Percentiles rank a stretch among this genome's conserved stretches.
Conservation (phyloP, 208 protist species). For the Wallacemonas sp. region DNA sequence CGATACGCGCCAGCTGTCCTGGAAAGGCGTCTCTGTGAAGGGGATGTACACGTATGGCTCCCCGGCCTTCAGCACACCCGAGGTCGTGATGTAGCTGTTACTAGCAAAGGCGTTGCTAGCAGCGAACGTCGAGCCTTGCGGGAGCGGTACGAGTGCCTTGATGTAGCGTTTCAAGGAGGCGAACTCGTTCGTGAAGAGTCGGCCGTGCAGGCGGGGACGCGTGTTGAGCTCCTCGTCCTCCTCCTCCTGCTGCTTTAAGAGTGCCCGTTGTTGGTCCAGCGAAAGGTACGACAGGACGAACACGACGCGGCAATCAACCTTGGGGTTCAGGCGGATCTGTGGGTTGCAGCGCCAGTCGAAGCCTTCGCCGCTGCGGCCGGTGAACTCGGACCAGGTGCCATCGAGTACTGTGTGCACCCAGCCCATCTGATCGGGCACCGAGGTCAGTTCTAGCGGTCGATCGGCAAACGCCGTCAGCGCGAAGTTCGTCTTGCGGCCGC, state of each 20-base stretch:
- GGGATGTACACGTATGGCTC: conserved; percentile 84
- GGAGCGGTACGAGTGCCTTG: conserved; percentile 82
- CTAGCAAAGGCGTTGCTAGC: conserved; percentile 85
- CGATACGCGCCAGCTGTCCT: conserved; percentile 77
- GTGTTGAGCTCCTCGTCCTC: conserved; percentile 69
- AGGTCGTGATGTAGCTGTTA: conserved; percentile 88
- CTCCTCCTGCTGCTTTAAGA: conserved; percentile 49
- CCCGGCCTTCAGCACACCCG: conserved; percentile 53
- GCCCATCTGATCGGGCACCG: conserved; percentile 83
- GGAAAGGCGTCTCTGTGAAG: conserved; percentile 78
- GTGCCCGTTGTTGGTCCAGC: conserved; percentile 58
- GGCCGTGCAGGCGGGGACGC: conserved; percentile 77
- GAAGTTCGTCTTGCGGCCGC: conserved; percentile 75
- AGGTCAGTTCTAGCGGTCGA: conserved; percentile 72
- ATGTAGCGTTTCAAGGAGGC: conserved; percentile 82
- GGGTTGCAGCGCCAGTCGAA: conserved; percentile 92
- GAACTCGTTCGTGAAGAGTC: conserved; percentile 80
- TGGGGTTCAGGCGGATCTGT: conserved; percentile 62
- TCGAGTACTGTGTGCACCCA: conserved; percentile 84
- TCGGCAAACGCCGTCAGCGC: conserved; percentile 86
- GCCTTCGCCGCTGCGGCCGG: conserved; percentile 66
- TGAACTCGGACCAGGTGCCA: conserved; percentile 84
- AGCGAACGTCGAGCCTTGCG: conserved; percentile 83
- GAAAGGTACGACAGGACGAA: conserved; percentile 88
- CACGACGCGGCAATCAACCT: conserved; percentile 71